Percentiles rank a stretch among this genome's conserved stretches.
These are phyloP conservation scores for Ramaria sp. DNA, from an alignment of 768 basidiomycete species.

Conservation along the genomic window DNA sequence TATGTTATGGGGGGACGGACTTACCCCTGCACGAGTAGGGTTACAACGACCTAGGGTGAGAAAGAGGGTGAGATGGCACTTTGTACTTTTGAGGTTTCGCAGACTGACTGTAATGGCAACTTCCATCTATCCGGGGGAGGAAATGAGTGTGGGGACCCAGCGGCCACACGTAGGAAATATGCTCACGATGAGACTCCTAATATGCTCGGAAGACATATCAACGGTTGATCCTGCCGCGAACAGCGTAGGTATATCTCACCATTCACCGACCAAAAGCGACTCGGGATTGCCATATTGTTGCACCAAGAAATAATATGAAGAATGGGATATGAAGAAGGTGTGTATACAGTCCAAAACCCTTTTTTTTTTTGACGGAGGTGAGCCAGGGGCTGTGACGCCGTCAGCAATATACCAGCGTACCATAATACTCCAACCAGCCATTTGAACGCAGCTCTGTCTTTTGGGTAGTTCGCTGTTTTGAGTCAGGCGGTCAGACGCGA, in stretches of 20 bases:
- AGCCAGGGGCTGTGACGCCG: too few species aligned
- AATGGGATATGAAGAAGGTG: conserved; percentile 1
- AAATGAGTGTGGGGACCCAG: too few species aligned
- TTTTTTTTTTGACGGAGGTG: background rate
- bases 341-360: conserved; percentile 2
- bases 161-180: background rate
- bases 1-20: background rate
- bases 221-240: background rate
- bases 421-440: conserved; percentile 4
- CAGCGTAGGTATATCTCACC: background rate
- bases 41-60: background rate
- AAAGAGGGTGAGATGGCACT: background rate
- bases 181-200: conserved; percentile 6
- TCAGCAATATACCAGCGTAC: too few species aligned
- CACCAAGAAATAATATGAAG: conserved; percentile 3
- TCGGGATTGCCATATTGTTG: conserved; percentile 3
- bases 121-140: background rate
- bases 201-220: too few species aligned
- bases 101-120: background rate
- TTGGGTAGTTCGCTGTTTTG: background rate
- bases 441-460: conserved; percentile 1
- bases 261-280: conserved; percentile 2
- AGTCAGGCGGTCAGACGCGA: background rate
- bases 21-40: background rate
- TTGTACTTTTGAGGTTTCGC: background rate